Evolutionary conservation across 2,329 filamentous ascomycete species (phyloP).

Genomic region (Aspergillus chevalieri): DNA sequence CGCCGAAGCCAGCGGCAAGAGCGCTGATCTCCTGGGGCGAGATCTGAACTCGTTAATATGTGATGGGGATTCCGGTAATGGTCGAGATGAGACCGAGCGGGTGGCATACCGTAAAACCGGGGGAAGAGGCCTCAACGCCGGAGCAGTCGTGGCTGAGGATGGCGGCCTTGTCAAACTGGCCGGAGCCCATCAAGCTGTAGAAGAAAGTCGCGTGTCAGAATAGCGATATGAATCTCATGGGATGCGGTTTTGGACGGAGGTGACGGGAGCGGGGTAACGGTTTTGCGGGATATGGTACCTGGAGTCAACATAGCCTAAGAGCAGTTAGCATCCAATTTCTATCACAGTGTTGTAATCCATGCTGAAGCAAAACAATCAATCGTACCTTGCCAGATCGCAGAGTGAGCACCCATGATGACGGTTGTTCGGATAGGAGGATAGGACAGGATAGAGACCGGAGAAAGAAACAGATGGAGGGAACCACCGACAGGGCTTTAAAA

Average conservation of each 20-base stretch:
- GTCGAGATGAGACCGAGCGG: slow-evolving; percentile 1
- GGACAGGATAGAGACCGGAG: slow-evolving; percentile 3
- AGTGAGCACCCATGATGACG: slow-evolving; percentile 31
- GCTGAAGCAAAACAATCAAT: background rate
- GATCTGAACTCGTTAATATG: slow-evolving; percentile 33
- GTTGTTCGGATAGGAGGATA: slow-evolving; percentile 5
- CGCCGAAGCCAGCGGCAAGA: slow-evolving; percentile 48
- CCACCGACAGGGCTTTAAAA: background rate
- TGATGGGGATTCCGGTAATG: background rate
- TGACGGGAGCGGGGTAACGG: slow-evolving; percentile 7
- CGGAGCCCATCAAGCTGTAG: slow-evolving; percentile 68
- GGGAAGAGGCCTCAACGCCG: slow-evolving; percentile 68
- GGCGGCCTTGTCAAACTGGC: slow-evolving; percentile 75
- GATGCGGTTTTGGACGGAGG: slow-evolving; percentile 5
- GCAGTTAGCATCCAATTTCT: slow-evolving; percentile 6
- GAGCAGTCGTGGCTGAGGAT: slow-evolving; percentile 77
- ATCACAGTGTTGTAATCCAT: background rate
- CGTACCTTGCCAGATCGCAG: slow-evolving; percentile 33
- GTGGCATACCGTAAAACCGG: slow-evolving; percentile 64
- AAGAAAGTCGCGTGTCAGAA: slow-evolving; percentile 5
- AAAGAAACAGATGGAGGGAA: background rate
- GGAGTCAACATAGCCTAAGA: slow-evolving; percentile 55
- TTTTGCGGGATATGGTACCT: slow-evolving; percentile 43
- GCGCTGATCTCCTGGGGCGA: slow-evolving; percentile 50
- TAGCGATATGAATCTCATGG: background rate